These are phyloP conservation scores for Thelonectria discophora DNA, from an alignment of 2,329 filamentous ascomycete genomes.

Conservation along the genomic window DNA sequence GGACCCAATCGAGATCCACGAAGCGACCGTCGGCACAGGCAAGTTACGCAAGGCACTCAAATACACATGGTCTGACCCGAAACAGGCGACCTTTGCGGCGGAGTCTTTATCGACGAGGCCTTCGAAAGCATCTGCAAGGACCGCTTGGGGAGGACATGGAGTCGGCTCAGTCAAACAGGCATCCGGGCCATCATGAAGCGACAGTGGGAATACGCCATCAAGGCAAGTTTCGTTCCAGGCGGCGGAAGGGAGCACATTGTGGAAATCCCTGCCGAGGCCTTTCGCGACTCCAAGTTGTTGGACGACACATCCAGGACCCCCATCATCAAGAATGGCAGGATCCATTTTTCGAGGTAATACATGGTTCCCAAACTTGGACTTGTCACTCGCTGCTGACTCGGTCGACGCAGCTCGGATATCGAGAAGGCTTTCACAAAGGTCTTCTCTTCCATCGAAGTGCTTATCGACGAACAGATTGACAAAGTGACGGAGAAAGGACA, in stretches of 20 bases:
- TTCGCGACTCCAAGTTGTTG: not conserved
- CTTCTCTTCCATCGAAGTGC: constrained; percentile 2
- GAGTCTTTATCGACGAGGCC: constrained; percentile 24
- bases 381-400: too few species aligned
- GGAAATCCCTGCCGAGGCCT: constrained; percentile 16
- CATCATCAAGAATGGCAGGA: constrained; percentile 13
- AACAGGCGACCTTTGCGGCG: constrained; percentile 22
- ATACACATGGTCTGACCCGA: not conserved
- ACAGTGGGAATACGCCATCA: constrained; percentile 22
- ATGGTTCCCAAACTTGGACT: too few species aligned
- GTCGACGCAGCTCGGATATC: not conserved
- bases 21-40: constrained; percentile 21
- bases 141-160: constrained; percentile 13
- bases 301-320: constrained; percentile 4
- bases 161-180: constrained; percentile 7
- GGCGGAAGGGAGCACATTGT: constrained; percentile 22
- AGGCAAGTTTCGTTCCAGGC: constrained; percentile 18
- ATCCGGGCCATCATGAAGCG: constrained; percentile 22
- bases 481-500: not conserved
- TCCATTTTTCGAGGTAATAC: constrained; percentile 12
- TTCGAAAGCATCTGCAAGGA: constrained; percentile 12
- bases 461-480: constrained; percentile 5
- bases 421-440: constrained; percentile 5
- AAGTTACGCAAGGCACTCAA: too few species aligned
- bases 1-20: constrained; percentile 16